Evolutionary conservation across 257 asterid genomes (phyloP), one percentile per base, ranked within the genome.

Genomic region (Sherardia arvensis): DNA sequence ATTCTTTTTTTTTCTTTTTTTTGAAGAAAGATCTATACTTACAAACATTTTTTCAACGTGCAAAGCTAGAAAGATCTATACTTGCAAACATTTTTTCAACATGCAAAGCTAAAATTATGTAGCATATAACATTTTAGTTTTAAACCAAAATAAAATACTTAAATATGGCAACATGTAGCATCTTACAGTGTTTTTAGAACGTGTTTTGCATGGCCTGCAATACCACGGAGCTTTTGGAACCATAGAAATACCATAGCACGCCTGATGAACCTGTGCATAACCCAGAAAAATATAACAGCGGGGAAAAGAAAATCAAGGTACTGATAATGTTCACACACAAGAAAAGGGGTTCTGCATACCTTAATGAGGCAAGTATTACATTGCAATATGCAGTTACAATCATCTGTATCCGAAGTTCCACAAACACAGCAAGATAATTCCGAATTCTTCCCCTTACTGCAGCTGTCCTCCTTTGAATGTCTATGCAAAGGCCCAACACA

Each of bases 331-430:
- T 30, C 47, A 22, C 25, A 48, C 32, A 49, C 15, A 53, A 20
- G 45, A 48, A 11, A 33, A 18, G 45, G 0, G 47, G 53, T 71
- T 56, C 36, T 28, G 47, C 55, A 77, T 69, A 77, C 87, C 83
- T 77, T 82, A 73, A 69, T 69, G 29, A 75, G 71, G 74, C 69
- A 74, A 64, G 66, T 29, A 71, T 47, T 74, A 78, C 81, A 72
- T 72, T 74, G 74, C 53, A 73, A 49, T 48, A 79, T 65, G 45
- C 66, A 66, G 66, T 77, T 64, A 62, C 12, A 40, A 36, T 70
- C 75, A 56, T 77, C 76, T 64, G 69, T 77, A 78, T 77, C 60
- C 15, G 77, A 69, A 62, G 71, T 74, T 70, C 80, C 77, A 76
- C 82, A 74, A 61, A 69, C 82, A 67, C 71, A 78, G 64, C 73